Percentiles rank a stretch among this genome's conserved stretches.
phyloP scores from a whole-genome alignment of 805 yeast genomes.

The Ogataea angusta region DNA sequence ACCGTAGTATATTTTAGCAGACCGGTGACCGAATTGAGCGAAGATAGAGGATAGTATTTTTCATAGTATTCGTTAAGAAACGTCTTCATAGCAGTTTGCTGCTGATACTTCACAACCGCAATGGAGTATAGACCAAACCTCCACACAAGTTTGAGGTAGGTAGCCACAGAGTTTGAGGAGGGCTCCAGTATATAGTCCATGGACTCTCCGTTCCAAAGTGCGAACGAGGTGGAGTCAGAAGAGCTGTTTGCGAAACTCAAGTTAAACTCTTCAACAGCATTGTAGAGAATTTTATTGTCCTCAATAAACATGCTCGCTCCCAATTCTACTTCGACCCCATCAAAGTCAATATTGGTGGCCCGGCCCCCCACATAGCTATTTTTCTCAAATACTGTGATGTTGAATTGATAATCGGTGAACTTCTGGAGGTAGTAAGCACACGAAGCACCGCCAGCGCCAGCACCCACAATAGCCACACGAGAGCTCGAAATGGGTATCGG shows the following conservation, averaged over 20 bases:
- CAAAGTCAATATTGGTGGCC: constrained; percentile 35
- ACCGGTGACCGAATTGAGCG: constrained; percentile 19
- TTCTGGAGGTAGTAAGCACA: constrained; percentile 44
- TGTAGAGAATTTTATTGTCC: constrained; percentile 36
- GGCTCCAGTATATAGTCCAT: constrained; percentile 18
- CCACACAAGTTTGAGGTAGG: constrained; percentile 23
- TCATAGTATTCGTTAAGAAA: constrained; percentile 34
- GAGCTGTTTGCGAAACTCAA: constrained; percentile 21
- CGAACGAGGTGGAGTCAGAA: constrained; percentile 23
- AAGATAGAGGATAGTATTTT: constrained; percentile 36
- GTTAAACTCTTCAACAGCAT: constrained; percentile 37
- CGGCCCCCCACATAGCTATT: constrained; percentile 45
- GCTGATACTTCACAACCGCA: constrained; percentile 16
- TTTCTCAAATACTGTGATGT: constrained; percentile 42
- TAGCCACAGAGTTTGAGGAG: constrained; percentile 5
- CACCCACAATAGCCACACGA: constrained; percentile 43
- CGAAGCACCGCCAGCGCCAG: constrained; percentile 51
- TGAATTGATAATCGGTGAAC: constrained; percentile 32
- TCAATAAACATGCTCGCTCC: constrained; percentile 46
- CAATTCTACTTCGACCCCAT: constrained; percentile 33
- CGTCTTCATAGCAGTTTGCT: constrained; percentile 19
- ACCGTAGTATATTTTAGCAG: constrained; percentile 24
- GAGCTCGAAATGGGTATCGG: background rate
- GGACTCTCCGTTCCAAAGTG: constrained; percentile 38
- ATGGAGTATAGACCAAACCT: constrained; percentile 33